Conservation (phyloP, 139 green algal species). For the Medakamo hakoo region DNA sequence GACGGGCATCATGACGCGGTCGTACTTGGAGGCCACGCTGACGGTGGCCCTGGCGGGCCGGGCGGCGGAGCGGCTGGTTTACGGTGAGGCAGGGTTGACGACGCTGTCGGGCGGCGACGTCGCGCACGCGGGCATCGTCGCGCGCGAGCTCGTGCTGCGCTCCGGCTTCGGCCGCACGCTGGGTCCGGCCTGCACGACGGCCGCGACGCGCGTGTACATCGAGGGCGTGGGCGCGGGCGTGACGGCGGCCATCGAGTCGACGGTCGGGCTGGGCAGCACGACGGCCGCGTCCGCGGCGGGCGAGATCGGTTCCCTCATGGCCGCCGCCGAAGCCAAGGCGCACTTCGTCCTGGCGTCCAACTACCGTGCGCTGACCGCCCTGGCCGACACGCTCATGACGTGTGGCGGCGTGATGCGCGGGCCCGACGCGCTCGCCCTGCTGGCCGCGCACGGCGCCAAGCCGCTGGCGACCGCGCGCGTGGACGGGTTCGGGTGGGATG, state of each 20-base stretch:
- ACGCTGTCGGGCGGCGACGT: constrained; percentile 31
- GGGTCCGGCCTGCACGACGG: constrained; percentile 59
- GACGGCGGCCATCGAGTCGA: neutral
- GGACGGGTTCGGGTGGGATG: constrained; percentile 27
- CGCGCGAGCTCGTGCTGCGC: constrained; percentile 70
- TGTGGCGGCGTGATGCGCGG: constrained; percentile 25
- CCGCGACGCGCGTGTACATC: constrained; percentile 31
- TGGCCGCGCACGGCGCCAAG: constrained; percentile 13
- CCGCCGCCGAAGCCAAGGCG: constrained; percentile 75
- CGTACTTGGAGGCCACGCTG: constrained; percentile 60
- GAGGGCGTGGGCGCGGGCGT: constrained; percentile 10
- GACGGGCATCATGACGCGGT: constrained; percentile 43
- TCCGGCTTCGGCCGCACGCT: constrained; percentile 48
- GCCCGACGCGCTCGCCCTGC: constrained; percentile 27
- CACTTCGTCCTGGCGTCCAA: constrained; percentile 71
- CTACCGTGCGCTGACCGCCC: constrained; percentile 34
- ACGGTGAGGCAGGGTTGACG: constrained; percentile 56
- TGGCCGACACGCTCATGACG: constrained; percentile 23
- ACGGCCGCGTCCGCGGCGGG: neutral
- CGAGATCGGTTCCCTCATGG: constrained; percentile 35
- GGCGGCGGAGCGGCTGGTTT: constrained; percentile 56
- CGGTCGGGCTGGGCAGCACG: neutral
- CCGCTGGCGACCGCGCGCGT: constrained; percentile 10
- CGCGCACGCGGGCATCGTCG: constrained; percentile 57
- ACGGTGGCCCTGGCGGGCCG: constrained; percentile 55